Conservation (phyloP, 176 grass and related monocot species). For the Pharus latifolius region DNA sequence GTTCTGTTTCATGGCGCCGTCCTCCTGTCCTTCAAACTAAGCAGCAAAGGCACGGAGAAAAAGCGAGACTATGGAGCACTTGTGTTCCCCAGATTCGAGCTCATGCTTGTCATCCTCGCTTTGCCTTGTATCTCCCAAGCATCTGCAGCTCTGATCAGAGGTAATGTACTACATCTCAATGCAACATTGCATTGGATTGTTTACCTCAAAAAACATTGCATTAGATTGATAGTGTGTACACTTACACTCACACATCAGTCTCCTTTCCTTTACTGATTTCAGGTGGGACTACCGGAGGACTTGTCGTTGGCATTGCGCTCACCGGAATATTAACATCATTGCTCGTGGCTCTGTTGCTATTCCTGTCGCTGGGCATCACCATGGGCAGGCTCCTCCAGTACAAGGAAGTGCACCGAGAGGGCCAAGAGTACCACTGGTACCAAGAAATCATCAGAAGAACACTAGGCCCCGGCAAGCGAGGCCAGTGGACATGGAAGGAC, state of each 20-base stretch:
- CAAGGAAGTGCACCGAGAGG: conserved; percentile 71
- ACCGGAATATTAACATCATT: conserved; percentile 36
- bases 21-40: conserved; percentile 37
- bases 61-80: conserved; percentile 31
- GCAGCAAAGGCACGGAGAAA: conserved; percentile 10
- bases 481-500: conserved; percentile 79
- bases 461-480: conserved; percentile 67
- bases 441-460: conserved; percentile 53
- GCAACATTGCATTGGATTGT: neutral
- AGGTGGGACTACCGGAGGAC: conserved; percentile 42
- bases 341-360: conserved; percentile 54
- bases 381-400: conserved; percentile 73
- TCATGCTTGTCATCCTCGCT: conserved; percentile 58
- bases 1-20: conserved; percentile 38
- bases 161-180: neutral
- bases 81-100: conserved; percentile 68
- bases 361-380: conserved; percentile 73
- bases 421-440: conserved; percentile 50
- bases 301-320: conserved; percentile 44
- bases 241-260: too few species aligned
- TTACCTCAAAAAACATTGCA: too few species aligned
- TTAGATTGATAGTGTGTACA: too few species aligned
- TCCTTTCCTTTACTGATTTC: neutral
- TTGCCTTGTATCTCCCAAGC: conserved; percentile 70
- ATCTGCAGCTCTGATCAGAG: conserved; percentile 47